Base-by-base conservation (phyloP, 345 rosid genomes). In the Streptanthus diversifolius region DNA sequence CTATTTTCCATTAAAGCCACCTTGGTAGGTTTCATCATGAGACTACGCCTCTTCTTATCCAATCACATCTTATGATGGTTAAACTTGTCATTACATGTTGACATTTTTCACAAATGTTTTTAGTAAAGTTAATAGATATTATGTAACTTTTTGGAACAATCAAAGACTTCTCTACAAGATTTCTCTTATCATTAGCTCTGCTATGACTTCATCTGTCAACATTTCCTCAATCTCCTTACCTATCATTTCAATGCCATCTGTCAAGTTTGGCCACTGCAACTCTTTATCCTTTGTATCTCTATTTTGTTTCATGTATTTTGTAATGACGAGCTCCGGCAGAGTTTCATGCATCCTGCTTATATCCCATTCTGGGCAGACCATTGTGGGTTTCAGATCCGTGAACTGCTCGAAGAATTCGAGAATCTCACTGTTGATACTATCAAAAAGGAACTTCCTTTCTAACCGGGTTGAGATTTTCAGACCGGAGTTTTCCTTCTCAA, bases 401-500 rank as follows among this genome's bases (percentile, higher is more conserved):
- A 67, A 72, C 68, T 78, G 84, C 80, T 70, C 79, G 63, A 82
- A 79, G 8, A 87, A 78, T 65, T 80, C 82, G 51, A 71, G 37
- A 22, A 90, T 81, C 22, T 84, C 84, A 1, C 60, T 70, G 66
- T 87, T 88, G 39, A 90, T 69, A 2, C 79, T 74, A 68, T 92
- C 89, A 4, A 88, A 92, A 27, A 87, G 76, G 33, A 92, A 80
- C 71, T 70, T 83, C 73, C 98, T 81, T 30, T 86, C 91, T 4
- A 82, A 30, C 76, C 83, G 84, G 13, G 79, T 60, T 71, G 81
- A 82, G 33, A 79, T 69, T 60, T 58, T 68, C 56, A 60, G 74
- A 32, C 47, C 7, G n/a, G 65, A 55, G 63, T 88, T 82, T 49
- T 79, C 82, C 68, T 85, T 82, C 83, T 92, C 96, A 0, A 90